These are phyloP conservation scores for Anthoceros angustus DNA, from an alignment of 225 moss, liverwort and hornwort species.

Conservation along the genomic window DNA sequence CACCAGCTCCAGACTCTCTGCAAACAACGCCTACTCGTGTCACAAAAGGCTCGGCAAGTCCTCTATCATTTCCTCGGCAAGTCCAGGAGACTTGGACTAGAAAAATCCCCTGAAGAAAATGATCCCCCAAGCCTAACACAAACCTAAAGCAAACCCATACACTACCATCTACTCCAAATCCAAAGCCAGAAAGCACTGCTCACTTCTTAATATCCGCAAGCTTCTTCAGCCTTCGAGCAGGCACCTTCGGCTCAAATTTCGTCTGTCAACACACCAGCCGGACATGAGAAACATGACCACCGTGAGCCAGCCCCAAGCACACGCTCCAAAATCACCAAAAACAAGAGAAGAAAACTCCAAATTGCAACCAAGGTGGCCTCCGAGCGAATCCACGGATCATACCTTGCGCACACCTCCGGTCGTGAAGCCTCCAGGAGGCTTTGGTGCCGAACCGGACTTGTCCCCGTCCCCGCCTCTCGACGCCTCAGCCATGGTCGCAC, in stretches of 20 bases:
- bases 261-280: background rate
- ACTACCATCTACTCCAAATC: no score
- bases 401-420: constrained; percentile 3
- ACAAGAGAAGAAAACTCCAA: background rate
- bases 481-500: background rate
- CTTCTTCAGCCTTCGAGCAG: constrained; percentile 3
- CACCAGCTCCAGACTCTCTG: background rate
- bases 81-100: background rate
- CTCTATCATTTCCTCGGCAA: background rate
- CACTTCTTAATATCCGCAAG: background rate
- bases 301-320: background rate
- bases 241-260: constrained; percentile 1
- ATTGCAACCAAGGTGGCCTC: background rate
- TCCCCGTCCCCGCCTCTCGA: background rate
- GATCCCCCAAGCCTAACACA: no score
- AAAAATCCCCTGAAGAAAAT: background rate
- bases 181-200: background rate
- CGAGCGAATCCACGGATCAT: background rate
- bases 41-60: background rate
- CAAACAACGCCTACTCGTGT: background rate
- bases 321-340: background rate
- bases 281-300: background rate
- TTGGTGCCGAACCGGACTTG: background rate
- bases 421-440: background rate
- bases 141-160: no score